Conservation (phyloP, 176 grass and related monocot genomes). For the Oropetium thomaeum region DNA sequence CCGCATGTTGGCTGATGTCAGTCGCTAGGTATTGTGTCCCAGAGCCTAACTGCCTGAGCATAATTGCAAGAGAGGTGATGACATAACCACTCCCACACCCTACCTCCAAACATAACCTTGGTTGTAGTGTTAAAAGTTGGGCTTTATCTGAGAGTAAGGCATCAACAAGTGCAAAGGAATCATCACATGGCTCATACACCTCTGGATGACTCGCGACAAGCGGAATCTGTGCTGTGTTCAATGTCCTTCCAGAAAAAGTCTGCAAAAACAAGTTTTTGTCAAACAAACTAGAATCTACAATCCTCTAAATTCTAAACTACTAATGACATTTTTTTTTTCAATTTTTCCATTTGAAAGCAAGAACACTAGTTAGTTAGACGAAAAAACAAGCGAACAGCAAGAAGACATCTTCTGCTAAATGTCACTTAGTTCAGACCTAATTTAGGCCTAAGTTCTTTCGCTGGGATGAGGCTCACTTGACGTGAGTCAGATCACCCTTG, state of each 20-base stretch:
- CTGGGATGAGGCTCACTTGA: no score
- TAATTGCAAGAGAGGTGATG: slow-evolving; percentile 88
- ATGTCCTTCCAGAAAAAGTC: slow-evolving; percentile 39
- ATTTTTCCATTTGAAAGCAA: neutral
- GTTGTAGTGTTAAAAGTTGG: slow-evolving; percentile 55
- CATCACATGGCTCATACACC: slow-evolving; percentile 93
- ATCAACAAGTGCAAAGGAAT: slow-evolving; percentile 94
- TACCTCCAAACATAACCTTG: slow-evolving; percentile 78
- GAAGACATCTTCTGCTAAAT: neutral
- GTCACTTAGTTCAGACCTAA: neutral
- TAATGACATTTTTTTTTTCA: neutral
- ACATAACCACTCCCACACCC: slow-evolving; percentile 90
- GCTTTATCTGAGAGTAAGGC: slow-evolving; percentile 79
- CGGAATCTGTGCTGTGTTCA: slow-evolving; percentile 80
- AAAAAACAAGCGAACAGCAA: neutral
- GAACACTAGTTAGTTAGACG: neutral
- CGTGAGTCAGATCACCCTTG: no score
- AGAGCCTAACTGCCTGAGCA: slow-evolving; percentile 64
- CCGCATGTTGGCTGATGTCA: slow-evolving; percentile 82
- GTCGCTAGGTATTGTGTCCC: slow-evolving; percentile 80
- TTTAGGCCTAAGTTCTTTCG: neutral
- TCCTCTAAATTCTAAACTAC: neutral
- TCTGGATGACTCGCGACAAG: slow-evolving; percentile 74
- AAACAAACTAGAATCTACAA: slow-evolving; percentile 4
- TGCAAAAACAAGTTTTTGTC: slow-evolving; percentile 21